phyloP scores from a whole-genome alignment of 768 basidiomycete genomes.

The Vararia minispora region DNA sequence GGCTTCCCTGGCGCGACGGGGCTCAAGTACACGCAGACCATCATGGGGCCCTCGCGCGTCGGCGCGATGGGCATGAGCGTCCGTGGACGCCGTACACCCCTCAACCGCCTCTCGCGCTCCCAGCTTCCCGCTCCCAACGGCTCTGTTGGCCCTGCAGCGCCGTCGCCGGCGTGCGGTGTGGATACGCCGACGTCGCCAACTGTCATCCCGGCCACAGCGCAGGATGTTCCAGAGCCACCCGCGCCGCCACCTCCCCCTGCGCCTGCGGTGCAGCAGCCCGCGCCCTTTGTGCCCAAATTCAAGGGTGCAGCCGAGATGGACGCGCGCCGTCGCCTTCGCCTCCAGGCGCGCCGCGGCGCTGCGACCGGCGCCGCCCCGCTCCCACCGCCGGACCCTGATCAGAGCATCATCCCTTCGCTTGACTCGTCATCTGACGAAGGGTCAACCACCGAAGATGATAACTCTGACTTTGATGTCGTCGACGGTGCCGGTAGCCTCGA shows the following conservation, averaged over 20 bases:
- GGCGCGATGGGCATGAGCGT: conserved; percentile 75
- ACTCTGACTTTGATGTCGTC: conserved; percentile 37
- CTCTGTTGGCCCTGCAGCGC: background rate
- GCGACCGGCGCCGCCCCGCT: conserved; percentile 21
- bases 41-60: conserved; percentile 59
- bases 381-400: conserved; percentile 20
- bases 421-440: conserved; percentile 37
- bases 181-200: conserved; percentile 8
- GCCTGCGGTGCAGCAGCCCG: conserved; percentile 24
- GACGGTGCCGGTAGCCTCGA: conserved; percentile 40
- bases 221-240: conserved; percentile 6
- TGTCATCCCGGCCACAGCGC: conserved; percentile 2
- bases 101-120: conserved; percentile 1
- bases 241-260: background rate
- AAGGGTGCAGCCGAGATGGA: conserved; percentile 86
- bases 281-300: conserved; percentile 66
- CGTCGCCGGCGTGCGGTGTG: background rate
- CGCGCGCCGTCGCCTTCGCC: conserved; percentile 48
- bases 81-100: conserved; percentile 38
- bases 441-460: conserved; percentile 30
- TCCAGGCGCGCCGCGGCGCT: conserved; percentile 47
- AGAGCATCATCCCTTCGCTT: conserved; percentile 35
- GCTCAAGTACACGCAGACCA: conserved; percentile 82
- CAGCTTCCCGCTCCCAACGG: background rate
- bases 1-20: conserved; percentile 38